phyloP scores from a whole-genome alignment of 2,329 filamentous ascomycete species.

The Fusarium algeriense region DNA sequence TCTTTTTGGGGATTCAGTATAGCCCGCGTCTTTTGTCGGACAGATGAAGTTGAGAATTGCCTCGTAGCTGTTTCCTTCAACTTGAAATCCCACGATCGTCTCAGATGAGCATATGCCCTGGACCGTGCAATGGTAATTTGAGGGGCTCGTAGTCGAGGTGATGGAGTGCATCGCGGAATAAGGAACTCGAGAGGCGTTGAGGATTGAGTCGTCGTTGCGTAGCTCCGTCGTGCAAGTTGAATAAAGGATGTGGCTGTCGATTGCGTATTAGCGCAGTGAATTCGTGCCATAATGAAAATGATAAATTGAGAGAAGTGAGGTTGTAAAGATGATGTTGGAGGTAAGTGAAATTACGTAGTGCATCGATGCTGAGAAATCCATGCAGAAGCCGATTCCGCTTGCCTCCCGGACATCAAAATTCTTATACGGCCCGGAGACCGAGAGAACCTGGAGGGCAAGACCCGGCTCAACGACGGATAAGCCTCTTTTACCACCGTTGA shows the following conservation, averaged over 20 bases:
- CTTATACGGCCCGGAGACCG: constrained; percentile 37
- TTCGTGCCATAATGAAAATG: constrained; percentile 48
- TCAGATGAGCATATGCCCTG: not conserved
- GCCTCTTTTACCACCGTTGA: not conserved
- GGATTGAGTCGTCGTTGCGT: constrained; percentile 44
- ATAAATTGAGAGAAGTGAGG: constrained; percentile 4
- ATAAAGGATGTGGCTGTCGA: constrained; percentile 57
- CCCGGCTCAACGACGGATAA: constrained; percentile 30
- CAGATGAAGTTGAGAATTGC: constrained; percentile 55
- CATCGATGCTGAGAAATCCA: constrained; percentile 47
- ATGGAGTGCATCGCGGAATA: constrained; percentile 50
- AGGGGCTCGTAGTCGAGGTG: constrained; percentile 17
- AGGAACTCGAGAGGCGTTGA: constrained; percentile 56
- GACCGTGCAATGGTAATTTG: not conserved
- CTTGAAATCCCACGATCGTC: constrained; percentile 6
- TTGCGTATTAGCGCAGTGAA: constrained; percentile 56
- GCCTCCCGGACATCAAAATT: constrained; percentile 43
- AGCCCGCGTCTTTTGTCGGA: constrained; percentile 59
- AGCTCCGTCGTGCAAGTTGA: constrained; percentile 55
- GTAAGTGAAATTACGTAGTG: constrained; percentile 33
- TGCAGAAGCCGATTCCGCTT: constrained; percentile 41
- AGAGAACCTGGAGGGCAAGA: constrained; percentile 25
- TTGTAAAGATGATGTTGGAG: constrained; percentile 21
- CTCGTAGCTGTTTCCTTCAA: constrained; percentile 27
- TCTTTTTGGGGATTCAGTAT: constrained; percentile 80